These are phyloP conservation scores for Protomyces inouyei DNA, from an alignment of 1,139 yeast species.

Conservation along the genomic window DNA sequence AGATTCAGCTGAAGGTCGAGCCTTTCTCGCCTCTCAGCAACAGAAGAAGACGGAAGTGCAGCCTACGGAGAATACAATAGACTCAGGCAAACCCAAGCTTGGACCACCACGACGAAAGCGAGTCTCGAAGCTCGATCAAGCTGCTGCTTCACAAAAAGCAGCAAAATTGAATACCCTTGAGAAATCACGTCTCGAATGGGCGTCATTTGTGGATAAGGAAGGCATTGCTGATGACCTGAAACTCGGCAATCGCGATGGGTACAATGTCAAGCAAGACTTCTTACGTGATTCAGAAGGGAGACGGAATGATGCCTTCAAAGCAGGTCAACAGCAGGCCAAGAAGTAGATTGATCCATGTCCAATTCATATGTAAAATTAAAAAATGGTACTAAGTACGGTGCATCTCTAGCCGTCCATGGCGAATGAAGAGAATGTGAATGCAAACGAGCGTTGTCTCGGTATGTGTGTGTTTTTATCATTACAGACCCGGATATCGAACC, in stretches of 20 bases:
- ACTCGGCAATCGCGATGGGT: conserved; percentile 73
- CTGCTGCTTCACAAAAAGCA: conserved; percentile 59
- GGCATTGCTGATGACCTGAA: conserved; percentile 78
- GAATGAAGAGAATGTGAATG: background rate
- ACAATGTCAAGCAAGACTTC: conserved; percentile 86
- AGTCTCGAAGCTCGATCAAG: conserved; percentile 52
- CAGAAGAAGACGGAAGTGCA: conserved; percentile 35
- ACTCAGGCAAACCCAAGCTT: background rate
- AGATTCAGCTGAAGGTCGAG: conserved; percentile 81
- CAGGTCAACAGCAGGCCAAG: conserved; percentile 46
- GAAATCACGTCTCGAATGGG: conserved; percentile 92
- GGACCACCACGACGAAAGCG: conserved; percentile 1
- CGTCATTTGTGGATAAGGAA: conserved; percentile 81
- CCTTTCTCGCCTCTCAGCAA: conserved; percentile 44
- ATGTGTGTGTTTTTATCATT: background rate
- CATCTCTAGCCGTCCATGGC: background rate
- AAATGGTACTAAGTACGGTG: no score
- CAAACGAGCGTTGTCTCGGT: background rate
- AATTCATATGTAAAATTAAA: no score
- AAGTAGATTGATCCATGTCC: background rate
- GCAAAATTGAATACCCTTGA: conserved; percentile 84
- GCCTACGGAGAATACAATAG: background rate
- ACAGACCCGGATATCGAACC: background rate
- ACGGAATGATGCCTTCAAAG: conserved; percentile 58
- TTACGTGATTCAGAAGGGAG: conserved; percentile 67